These are phyloP conservation scores for Psilocybe sp. DNA, from an alignment of 768 basidiomycete species.

Conservation along the genomic window DNA sequence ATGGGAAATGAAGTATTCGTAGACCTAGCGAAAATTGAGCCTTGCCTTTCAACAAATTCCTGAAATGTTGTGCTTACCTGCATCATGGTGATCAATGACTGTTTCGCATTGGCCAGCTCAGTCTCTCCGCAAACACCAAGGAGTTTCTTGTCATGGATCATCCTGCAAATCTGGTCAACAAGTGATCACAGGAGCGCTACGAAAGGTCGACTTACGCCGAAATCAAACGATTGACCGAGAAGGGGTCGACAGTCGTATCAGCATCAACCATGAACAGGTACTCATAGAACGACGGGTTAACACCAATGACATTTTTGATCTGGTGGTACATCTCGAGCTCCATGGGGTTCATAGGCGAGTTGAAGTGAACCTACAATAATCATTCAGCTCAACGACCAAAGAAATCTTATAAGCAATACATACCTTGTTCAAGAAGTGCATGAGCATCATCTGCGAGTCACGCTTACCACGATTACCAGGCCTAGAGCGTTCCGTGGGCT, in stretches of 20 bases:
- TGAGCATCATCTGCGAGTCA: conserved; percentile 93
- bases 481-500: conserved; percentile 87
- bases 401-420: conserved; percentile 9
- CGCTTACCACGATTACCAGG: conserved; percentile 99
- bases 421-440: conserved; percentile 98
- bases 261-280: conserved; percentile 92
- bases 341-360: conserved; percentile 92
- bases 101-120: conserved; percentile 86
- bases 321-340: conserved; percentile 99
- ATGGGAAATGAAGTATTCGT: conserved; percentile 99
- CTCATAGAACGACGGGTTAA: conserved; percentile 98
- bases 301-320: conserved; percentile 99
- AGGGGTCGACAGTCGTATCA: conserved; percentile 89
- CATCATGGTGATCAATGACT: conserved; percentile 96
- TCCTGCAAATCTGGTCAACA: conserved; percentile 43
- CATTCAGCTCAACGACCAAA: neutral
- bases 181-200: neutral
- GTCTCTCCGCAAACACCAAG: conserved; percentile 97
- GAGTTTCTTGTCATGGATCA: conserved; percentile 95
- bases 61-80: conserved; percentile 48
- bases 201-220: conserved; percentile 69
- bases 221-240: conserved; percentile 86
- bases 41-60: neutral
- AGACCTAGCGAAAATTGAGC: conserved; percentile 53
- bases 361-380: conserved; percentile 82